Conservation (phyloP, 2,329 filamentous ascomycete genomes). For the Aspergillus thermomutatus region DNA sequence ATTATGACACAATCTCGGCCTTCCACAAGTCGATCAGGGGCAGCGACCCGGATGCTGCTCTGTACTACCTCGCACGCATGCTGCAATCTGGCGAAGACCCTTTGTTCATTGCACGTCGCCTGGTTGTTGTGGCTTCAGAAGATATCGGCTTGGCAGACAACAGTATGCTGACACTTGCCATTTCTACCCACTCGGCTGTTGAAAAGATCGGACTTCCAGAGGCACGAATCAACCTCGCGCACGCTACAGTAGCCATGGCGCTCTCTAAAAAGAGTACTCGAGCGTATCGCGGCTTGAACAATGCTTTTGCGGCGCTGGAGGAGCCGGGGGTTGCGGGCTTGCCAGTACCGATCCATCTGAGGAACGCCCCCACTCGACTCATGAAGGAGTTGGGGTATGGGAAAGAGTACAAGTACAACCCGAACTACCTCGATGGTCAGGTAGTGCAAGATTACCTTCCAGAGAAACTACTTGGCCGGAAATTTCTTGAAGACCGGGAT, state of each 20-base stretch:
- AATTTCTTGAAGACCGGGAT: conserved; percentile 76
- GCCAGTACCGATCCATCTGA: conserved; percentile 79
- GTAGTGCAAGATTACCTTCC: conserved; percentile 92
- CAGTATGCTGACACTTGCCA: conserved; percentile 76
- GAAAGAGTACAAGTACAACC: conserved; percentile 93
- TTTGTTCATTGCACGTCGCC: conserved; percentile 83
- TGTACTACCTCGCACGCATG: conserved; percentile 97
- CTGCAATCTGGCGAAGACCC: conserved; percentile 92
- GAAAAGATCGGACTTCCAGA: conserved; percentile 96
- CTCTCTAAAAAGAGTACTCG: conserved; percentile 82
- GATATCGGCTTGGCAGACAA: conserved; percentile 91
- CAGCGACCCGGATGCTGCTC: conserved; percentile 76
- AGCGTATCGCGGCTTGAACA: conserved; percentile 77
- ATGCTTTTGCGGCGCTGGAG: conserved; percentile 71
- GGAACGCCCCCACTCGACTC: conserved; percentile 86
- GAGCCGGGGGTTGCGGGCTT: conserved; percentile 81
- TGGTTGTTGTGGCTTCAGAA: conserved; percentile 93
- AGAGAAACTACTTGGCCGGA: conserved; percentile 64
- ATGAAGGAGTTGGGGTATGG: conserved; percentile 94
- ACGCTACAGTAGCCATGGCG: conserved; percentile 77
- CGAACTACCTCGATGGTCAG: conserved; percentile 76
- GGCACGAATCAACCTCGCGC: conserved; percentile 85
- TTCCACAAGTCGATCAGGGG: conserved; percentile 96
- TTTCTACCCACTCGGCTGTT: conserved; percentile 77
- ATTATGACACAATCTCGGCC: conserved; percentile 96